phyloP scores from a whole-genome alignment of 352 stramenopile genomes.

The Phytophthora idaei region DNA sequence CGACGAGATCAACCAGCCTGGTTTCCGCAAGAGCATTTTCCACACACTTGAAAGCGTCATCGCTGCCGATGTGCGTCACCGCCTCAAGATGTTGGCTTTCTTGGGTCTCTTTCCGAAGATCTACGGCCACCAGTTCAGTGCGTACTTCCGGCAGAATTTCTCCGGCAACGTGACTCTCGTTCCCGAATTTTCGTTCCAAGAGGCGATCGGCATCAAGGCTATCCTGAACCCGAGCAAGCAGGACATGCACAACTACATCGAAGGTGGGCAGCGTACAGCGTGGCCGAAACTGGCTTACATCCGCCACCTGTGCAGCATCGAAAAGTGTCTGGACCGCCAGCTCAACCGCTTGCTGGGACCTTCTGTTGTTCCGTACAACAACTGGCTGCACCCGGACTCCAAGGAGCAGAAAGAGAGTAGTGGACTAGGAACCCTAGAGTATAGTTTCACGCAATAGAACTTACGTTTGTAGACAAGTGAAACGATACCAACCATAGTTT shows the following conservation, averaged over 20 bases:
- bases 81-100: conserved; percentile 78
- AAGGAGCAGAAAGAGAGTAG: conserved; percentile 16
- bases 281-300: conserved; percentile 95
- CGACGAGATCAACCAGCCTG: conserved; percentile 84
- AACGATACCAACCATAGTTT: not conserved
- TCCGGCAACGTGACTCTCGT: conserved; percentile 97
- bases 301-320: conserved; percentile 92
- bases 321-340: conserved; percentile 65
- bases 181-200: conserved; percentile 86
- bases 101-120: conserved; percentile 88
- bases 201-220: conserved; percentile 82
- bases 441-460: not conserved
- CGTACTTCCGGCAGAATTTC: conserved; percentile 94
- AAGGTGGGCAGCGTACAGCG: conserved; percentile 87
- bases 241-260: conserved; percentile 79
- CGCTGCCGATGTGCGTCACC: conserved; percentile 63
- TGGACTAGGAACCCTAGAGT: not conserved
- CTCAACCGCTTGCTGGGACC: conserved; percentile 37
- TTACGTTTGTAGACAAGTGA: not conserved
- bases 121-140: conserved; percentile 81
- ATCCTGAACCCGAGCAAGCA: conserved; percentile 82
- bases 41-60: conserved; percentile 89
- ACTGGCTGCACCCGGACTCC: conserved; percentile 34
- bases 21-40: conserved; percentile 71
- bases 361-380: conserved; percentile 28